These are phyloP conservation scores for Mortierella sp. DNA, from an alignment of 371 early-diverging fungal species.

Conservation along the genomic window DNA sequence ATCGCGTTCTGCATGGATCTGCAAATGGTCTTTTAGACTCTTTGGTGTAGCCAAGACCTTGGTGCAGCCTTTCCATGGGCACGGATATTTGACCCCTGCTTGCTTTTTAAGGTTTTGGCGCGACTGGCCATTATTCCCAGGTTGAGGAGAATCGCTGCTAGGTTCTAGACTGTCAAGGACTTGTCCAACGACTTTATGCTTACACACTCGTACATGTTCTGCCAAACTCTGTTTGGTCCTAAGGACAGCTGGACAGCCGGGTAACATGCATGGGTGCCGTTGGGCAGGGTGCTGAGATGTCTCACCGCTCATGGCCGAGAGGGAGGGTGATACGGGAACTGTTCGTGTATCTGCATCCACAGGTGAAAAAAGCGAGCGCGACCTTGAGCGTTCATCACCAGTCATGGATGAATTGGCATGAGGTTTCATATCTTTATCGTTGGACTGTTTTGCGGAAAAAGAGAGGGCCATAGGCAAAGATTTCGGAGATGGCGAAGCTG, in stretches of 20 bases:
- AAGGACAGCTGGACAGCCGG: conserved; percentile 28
- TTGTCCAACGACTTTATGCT: conserved; percentile 31
- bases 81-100: conserved; percentile 39
- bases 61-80: conserved; percentile 35
- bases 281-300: conserved; percentile 19
- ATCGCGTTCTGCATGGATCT: conserved; percentile 46
- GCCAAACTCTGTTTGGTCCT: conserved; percentile 30
- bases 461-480: not conserved
- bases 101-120: conserved; percentile 20
- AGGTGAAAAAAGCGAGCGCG: too few relatives aligned
- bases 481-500: too few relatives aligned
- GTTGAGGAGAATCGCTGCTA: not conserved
- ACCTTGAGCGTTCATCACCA: too few relatives aligned
- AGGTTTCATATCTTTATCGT: too few relatives aligned
- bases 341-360: too few relatives aligned
- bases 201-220: conserved; percentile 35
- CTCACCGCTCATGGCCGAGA: conserved; percentile 21
- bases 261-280: conserved; percentile 26
- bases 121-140: conserved; percentile 16
- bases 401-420: too few relatives aligned
- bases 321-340: not conserved
- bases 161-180: conserved; percentile 14
- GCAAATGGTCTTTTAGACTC: conserved; percentile 44
- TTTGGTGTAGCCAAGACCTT: conserved; percentile 51
- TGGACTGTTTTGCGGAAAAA: not conserved